Evolutionary conservation across 257 asterid genomes (phyloP).

Genomic region (Penstemon eatonii): DNA sequence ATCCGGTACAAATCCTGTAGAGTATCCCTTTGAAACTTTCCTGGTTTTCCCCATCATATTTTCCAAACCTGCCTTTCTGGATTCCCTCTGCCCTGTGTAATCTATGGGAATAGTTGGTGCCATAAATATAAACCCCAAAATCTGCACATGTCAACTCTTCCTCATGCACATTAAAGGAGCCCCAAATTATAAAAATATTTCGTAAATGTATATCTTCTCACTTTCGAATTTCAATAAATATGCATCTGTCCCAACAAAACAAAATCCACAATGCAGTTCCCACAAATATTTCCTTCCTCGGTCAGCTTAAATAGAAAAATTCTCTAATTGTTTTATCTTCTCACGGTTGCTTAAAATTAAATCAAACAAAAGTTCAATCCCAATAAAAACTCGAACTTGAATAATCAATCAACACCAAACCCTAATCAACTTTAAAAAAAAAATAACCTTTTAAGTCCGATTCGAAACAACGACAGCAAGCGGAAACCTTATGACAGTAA

Average conservation of each 20-base stretch:
- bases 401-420: background rate
- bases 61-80: constrained; percentile 31
- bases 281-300: background rate
- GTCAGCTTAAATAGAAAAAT: background rate
- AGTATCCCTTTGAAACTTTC: constrained; percentile 55
- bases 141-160: constrained; percentile 45
- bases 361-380: constrained; percentile 6
- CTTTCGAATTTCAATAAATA: background rate
- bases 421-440: background rate
- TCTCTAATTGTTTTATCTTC: background rate
- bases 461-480: constrained; percentile 13
- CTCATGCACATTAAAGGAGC: constrained; percentile 18
- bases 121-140: constrained; percentile 46
- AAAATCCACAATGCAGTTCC: background rate
- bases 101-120: constrained; percentile 66
- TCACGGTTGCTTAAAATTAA: background rate
- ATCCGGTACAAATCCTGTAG: constrained; percentile 61
- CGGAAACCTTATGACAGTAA: background rate
- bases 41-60: constrained; percentile 67
- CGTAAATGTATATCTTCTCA: background rate
- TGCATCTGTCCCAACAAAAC: constrained; percentile 6
- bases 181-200: background rate
- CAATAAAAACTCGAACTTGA: background rate
- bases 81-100: constrained; percentile 52
- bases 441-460: background rate